A percentile compares a stretch with the other conserved stretches of the same genome.
These are phyloP conservation scores for Ophiostoma sp. DNA, from an alignment of 2,329 filamentous ascomycete genomes.

Conservation along the genomic window DNA sequence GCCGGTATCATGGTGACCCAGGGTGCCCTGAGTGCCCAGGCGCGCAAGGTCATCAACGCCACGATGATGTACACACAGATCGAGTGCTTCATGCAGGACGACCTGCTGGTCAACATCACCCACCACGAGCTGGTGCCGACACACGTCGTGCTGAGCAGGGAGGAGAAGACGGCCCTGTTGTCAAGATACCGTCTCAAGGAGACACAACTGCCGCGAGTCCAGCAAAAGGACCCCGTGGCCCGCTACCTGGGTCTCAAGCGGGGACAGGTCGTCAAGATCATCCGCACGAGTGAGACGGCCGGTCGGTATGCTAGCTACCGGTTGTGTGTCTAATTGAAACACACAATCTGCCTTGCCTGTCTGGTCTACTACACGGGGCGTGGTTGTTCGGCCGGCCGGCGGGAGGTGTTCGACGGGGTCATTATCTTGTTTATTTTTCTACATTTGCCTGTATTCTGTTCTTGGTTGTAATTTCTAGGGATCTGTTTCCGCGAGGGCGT, in stretches of 20 bases:
- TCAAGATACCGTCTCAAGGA: slow-evolving; percentile 93
- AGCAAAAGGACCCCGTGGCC: slow-evolving; percentile 86
- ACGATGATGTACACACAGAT: slow-evolving; percentile 72
- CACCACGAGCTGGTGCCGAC: slow-evolving; percentile 94
- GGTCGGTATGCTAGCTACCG: slow-evolving; percentile 95
- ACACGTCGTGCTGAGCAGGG: slow-evolving; percentile 81
- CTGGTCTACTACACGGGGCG: not conserved
- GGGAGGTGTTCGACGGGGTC: slow-evolving; percentile 1
- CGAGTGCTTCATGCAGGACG: slow-evolving; percentile 93
- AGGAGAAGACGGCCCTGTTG: slow-evolving; percentile 82
- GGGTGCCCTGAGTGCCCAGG: slow-evolving; percentile 75
- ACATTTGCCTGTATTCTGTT: slow-evolving; percentile 1
- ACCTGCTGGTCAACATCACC: slow-evolving; percentile 95
- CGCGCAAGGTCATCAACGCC: slow-evolving; percentile 77
- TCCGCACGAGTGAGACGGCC: slow-evolving; percentile 89
- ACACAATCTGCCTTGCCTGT: not conserved
- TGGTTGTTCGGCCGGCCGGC: not conserved
- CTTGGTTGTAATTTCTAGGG: slow-evolving; percentile 6
- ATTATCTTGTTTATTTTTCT: not conserved
- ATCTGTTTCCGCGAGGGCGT: slow-evolving; percentile 18
- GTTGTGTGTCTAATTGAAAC: slow-evolving; percentile 52
- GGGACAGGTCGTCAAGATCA: slow-evolving; percentile 97
- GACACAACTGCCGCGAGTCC: slow-evolving; percentile 89
- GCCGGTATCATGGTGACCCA: slow-evolving; percentile 87
- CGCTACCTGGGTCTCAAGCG: slow-evolving; percentile 85